These are phyloP conservation scores for Tillandsia leiboldiana DNA, from an alignment of 176 grass and related monocot species.

Conservation along the genomic window DNA sequence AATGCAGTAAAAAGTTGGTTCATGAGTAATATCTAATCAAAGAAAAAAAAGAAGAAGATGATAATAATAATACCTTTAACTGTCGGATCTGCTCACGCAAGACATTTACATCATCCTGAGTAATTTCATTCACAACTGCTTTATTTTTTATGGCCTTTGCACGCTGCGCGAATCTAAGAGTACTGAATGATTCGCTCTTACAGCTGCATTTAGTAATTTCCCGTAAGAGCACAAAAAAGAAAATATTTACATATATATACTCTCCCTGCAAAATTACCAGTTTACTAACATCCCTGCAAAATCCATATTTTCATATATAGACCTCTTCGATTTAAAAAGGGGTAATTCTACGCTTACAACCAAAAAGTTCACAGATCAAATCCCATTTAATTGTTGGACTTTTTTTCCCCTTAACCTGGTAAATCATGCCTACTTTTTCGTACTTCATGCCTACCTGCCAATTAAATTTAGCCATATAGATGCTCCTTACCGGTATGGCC, in stretches of 20 bases:
- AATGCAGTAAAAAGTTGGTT: conserved; percentile 15
- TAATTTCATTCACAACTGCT: conserved; percentile 83
- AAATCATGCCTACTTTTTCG: no score
- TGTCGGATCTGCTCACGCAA: conserved; percentile 75
- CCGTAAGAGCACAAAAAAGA: neutral
- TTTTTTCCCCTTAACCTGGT: no score
- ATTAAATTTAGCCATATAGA: no score
- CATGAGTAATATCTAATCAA: conserved; percentile 15
- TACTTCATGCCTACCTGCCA: no score
- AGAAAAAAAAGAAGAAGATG: neutral
- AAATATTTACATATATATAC: no score
- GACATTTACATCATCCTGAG: conserved; percentile 71
- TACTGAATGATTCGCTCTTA: conserved; percentile 83
- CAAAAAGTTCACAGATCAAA: no score
- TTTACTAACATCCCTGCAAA: no score
- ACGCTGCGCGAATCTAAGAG: conserved; percentile 87
- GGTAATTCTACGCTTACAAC: neutral
- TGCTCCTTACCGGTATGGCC: no score
- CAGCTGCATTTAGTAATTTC: conserved; percentile 38
- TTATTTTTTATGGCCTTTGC: conserved; percentile 96
- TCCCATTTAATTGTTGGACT: no score
- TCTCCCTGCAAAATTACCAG: no score
- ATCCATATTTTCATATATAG: no score
- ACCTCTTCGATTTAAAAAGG: neutral
- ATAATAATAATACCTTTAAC: conserved; percentile 47